Percentiles rank a stretch among this genome's conserved stretches.
Evolutionary conservation across 75 land plant genomes (phyloP).

Genomic region (Selaginella moellendorffii): DNA sequence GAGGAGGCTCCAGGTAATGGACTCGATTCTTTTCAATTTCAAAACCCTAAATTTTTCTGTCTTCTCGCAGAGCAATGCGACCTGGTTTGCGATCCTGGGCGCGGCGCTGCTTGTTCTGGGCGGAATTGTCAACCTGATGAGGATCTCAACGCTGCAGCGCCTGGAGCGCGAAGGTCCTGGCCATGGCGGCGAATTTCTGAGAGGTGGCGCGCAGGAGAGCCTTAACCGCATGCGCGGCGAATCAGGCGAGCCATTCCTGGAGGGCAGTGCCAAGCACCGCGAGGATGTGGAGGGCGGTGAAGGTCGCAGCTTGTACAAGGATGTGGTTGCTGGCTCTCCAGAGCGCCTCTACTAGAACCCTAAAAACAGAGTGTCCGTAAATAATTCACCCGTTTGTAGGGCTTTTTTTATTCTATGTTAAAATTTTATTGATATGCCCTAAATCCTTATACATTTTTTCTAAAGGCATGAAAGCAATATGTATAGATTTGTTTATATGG

Average conservation of each 20-base stretch:
- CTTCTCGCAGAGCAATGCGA: conserved; percentile 16
- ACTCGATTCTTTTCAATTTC: neutral
- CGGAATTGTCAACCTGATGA: conserved; percentile 35
- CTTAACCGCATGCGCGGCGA: conserved; percentile 2
- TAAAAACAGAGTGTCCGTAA: too few relatives aligned
- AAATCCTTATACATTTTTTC: too few relatives aligned
- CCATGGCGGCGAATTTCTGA: conserved; percentile 8
- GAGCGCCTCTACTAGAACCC: neutral
- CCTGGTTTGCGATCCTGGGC: conserved; percentile 34
- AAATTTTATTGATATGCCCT: too few relatives aligned
- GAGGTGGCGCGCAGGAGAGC: conserved; percentile 18
- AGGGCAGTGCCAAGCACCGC: conserved; percentile 8
- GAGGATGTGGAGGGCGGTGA: neutral
- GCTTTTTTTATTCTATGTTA: too few relatives aligned
- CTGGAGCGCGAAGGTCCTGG: conserved; percentile 11
- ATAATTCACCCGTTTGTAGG: too few relatives aligned
- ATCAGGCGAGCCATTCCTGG: conserved; percentile 11
- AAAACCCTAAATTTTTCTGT: neutral
- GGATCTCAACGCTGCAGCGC: conserved; percentile 54
- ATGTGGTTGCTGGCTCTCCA: neutral
- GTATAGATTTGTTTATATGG: too few relatives aligned
- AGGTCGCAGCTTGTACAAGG: neutral
- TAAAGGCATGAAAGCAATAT: too few relatives aligned
- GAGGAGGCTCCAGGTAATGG: conserved; percentile 6
- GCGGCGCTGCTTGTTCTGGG: conserved; percentile 36